These are phyloP conservation scores for Rhododendron kiyosumense DNA, from an alignment of 148 eudicot species.

Conservation along the genomic window DNA sequence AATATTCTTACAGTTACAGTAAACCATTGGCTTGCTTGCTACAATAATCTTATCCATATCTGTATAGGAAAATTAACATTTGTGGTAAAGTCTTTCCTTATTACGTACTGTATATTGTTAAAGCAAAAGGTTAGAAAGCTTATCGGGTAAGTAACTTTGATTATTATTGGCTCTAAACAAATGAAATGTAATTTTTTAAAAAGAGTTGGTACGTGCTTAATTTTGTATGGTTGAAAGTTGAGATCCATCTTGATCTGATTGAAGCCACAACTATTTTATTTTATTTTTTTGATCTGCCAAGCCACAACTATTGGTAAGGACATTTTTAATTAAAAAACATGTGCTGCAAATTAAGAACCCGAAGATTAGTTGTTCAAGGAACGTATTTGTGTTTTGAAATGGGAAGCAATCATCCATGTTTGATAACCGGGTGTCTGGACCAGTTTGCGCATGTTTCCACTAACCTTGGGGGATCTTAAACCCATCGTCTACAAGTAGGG, in stretches of 20 bases:
- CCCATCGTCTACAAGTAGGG: no score
- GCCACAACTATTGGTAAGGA: background rate
- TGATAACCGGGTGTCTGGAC: background rate
- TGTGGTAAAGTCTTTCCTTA: background rate
- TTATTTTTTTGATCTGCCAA: no score
- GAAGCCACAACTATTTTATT: background rate
- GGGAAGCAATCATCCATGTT: background rate
- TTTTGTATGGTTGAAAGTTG: background rate
- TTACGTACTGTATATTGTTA: background rate
- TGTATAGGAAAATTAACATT: background rate
- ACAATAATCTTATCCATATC: background rate
- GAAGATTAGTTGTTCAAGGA: background rate
- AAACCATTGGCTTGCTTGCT: background rate
- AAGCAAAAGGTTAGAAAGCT: background rate
- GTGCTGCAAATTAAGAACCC: background rate
- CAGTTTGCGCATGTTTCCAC: no score
- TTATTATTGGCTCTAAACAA: background rate
- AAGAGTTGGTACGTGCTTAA: background rate
- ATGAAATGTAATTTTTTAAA: background rate
- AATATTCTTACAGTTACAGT: no score
- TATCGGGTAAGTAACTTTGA: background rate
- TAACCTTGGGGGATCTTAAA: no score
- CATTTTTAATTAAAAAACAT: background rate
- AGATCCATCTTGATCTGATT: background rate
- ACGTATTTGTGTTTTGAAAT: background rate